These are phyloP conservation scores for Solanum medicagineum DNA, from an alignment of 257 asterid genomes.

Conservation along the genomic window DNA sequence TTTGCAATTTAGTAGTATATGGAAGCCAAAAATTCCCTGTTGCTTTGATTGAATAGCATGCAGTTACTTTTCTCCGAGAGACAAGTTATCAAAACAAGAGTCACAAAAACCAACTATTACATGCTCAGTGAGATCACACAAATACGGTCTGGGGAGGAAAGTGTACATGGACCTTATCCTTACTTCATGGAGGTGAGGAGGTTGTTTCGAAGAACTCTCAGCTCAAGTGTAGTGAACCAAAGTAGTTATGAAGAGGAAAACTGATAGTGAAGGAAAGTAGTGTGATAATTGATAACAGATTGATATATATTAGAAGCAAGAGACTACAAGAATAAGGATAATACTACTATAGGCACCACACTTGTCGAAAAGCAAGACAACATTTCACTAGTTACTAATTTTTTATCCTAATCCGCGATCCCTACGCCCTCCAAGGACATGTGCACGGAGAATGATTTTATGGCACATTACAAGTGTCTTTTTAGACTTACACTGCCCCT, in stretches of 20 bases:
- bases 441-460: not conserved
- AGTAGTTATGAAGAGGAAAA: too few species aligned
- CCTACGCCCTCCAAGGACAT: too few species aligned
- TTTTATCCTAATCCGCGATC: too few species aligned
- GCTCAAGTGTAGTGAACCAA: not conserved
- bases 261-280: too few species aligned
- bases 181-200: not conserved
- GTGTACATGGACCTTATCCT: not conserved
- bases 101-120: not conserved
- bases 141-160: not conserved
- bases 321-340: not conserved
- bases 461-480: not conserved
- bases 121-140: not conserved
- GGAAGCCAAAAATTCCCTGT: not conserved
- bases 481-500: not conserved
- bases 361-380: not conserved
- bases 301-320: too few species aligned
- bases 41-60: not conserved
- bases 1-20: not conserved
- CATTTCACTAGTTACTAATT: not conserved
- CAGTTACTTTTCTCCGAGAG: not conserved
- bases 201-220: not conserved
- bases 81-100: not conserved
- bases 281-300: too few species aligned
- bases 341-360: too few species aligned